Base-by-base conservation (phyloP, 768 basidiomycete genomes). In the Megacollybia marginata region DNA sequence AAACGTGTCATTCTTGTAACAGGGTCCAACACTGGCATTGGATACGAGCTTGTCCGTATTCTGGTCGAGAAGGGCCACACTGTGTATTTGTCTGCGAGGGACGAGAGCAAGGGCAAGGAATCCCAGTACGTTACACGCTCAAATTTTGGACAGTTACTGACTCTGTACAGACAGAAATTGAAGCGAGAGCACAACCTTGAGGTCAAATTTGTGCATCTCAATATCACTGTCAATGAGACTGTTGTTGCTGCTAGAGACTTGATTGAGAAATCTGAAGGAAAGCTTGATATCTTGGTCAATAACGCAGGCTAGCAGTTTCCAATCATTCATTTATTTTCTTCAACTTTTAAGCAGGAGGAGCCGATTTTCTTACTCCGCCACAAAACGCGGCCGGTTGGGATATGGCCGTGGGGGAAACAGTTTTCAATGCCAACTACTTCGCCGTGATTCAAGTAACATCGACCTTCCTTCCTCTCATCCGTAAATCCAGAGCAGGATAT, bases 241-340 rank as follows among this genome's bases (percentile, higher is more conserved):
- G 62, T 73, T 33, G 47, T 57, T 12, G 62, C 65, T 12, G 70
- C 73, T 0, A 66, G 61, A 42, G 59, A 65, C 1, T 52, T 49
- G 16, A 69, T 76, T 42, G 65, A 71, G 48, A 60, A 64, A 10
- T 62, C 56, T 1, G 71, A 72, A 50, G 73, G 73, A 0, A 63
- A 60, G 11, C 62, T 76, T 35, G 70, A 76, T 55, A 68, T 72
- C 5, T 64, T 76, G 33, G 69, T 76, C 36, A 75, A 75, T 59
- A 75, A 74, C 46, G 73, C 72, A 20, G 74, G 71, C 58, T 58
- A 50, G 59, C 38, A 5, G 15, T 13, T 18, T 40, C 13, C 18
- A 13, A 8, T 40, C 18, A 15, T 40, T 40, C 13, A 13, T 15
- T 15, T 40, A 4, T 18, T 40, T 18, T 40, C 18, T 18, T 40